Conservation (phyloP, 1,284 basidiomycete genomes). For the Athelia psychrophila region DNA sequence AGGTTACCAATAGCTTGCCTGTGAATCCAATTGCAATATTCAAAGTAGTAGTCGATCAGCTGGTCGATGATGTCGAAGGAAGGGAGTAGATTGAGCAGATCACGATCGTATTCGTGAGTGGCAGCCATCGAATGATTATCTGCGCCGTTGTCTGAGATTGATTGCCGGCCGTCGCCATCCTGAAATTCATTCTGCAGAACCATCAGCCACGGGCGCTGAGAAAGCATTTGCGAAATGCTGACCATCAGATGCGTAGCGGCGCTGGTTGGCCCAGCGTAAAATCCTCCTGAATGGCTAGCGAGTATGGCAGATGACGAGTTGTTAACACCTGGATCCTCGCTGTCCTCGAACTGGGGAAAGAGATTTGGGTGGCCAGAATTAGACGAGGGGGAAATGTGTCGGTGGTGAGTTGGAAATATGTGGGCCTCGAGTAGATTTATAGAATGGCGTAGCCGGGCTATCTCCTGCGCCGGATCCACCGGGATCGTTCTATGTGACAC, state of each 20-base stretch:
- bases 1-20: not conserved
- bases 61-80: conserved; percentile 63
- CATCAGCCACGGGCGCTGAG: not conserved
- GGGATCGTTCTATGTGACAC: conserved; percentile 32
- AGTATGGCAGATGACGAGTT: conserved; percentile 49
- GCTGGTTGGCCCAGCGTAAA: conserved; percentile 73
- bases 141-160: not conserved
- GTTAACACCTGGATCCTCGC: conserved; percentile 44
- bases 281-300: conserved; percentile 59
- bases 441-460: conserved; percentile 70
- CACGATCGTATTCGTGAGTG: conserved; percentile 62
- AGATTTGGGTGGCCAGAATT: conserved; percentile 29
- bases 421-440: conserved; percentile 70
- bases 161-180: conserved; percentile 50
- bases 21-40: conserved; percentile 84
- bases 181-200: conserved; percentile 39
- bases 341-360: conserved; percentile 51
- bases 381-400: conserved; percentile 29
- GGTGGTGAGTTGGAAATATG: conserved; percentile 51
- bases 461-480: conserved; percentile 70
- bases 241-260: conserved; percentile 63
- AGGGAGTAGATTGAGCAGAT: conserved; percentile 66
- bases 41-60: conserved; percentile 73
- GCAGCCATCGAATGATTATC: conserved; percentile 14
- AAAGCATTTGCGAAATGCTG: conserved; percentile 29